A percentile compares a stretch with the other conserved stretches of the same genome.
Conservation (phyloP, 208 protist species). For the Leishmania arabica region DNA sequence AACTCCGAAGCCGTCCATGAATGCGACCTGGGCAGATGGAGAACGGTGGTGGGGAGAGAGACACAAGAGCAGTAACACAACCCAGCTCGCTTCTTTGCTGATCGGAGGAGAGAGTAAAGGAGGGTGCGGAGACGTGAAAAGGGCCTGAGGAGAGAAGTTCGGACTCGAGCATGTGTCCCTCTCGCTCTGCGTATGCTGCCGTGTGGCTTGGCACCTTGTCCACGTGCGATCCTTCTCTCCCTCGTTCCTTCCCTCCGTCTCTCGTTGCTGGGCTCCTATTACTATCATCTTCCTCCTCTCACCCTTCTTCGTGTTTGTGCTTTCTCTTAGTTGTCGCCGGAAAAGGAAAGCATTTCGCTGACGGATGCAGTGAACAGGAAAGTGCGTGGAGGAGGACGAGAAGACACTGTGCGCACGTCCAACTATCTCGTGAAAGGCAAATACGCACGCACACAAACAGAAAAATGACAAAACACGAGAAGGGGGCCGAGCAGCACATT, state of each 20-base stretch:
- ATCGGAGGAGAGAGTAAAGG: neutral
- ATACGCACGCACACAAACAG: neutral
- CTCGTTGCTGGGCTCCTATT: neutral
- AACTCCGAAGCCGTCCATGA: no score
- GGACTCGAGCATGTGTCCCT: neutral
- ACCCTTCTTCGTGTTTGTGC: neutral
- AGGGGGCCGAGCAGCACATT: neutral
- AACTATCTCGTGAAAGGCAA: neutral
- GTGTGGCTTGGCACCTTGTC: neutral
- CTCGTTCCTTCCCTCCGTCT: no score
- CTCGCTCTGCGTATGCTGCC: neutral
- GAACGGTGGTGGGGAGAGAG: neutral
- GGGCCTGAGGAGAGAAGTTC: neutral
- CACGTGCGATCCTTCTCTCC: neutral
- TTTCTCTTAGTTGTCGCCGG: neutral
- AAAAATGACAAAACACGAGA: neutral
- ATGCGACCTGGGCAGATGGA: neutral
- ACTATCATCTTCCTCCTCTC: neutral
- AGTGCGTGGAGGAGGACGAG: neutral
- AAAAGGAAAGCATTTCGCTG: neutral
- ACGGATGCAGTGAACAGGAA: neutral
- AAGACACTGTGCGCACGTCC: neutral
- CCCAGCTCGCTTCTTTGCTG: neutral
- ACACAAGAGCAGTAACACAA: conserved; percentile 10
- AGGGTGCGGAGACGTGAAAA: neutral